A percentile compares a stretch with the other conserved stretches of the same genome.
Evolutionary conservation across 2,329 filamentous ascomycete species (phyloP).

Genomic region (Cordyceps pruinosa): DNA sequence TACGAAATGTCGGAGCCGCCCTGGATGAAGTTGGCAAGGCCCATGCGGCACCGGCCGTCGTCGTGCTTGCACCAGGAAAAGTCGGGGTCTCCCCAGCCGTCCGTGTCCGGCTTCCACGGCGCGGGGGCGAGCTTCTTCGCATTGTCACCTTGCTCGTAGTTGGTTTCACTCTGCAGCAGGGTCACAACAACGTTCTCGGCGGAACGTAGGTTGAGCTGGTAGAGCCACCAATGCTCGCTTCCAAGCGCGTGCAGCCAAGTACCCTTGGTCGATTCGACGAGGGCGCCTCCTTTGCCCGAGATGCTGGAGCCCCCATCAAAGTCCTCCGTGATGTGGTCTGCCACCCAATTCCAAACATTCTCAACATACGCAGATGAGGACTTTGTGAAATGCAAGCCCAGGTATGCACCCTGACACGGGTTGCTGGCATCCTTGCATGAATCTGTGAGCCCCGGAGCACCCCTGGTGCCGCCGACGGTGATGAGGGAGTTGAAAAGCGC

Average conservation of each 20-base stretch:
- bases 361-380: constrained; percentile 9
- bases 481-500: constrained; percentile 42
- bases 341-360: constrained; percentile 31
- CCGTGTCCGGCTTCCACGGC: constrained; percentile 32
- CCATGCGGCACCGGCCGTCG: constrained; percentile 37
- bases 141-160: constrained; percentile 30
- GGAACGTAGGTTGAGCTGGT: constrained; percentile 48
- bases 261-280: constrained; percentile 40
- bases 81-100: constrained; percentile 35
- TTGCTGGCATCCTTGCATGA: constrained; percentile 27
- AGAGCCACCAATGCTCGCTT: constrained; percentile 51
- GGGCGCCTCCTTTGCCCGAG: constrained; percentile 40
- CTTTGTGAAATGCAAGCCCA: constrained; percentile 41
- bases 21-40: constrained; percentile 33
- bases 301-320: constrained; percentile 37
- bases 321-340: constrained; percentile 42
- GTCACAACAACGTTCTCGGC: constrained; percentile 44
- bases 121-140: constrained; percentile 26
- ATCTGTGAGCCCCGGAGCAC: constrained; percentile 31
- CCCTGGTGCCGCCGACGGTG: constrained; percentile 37
- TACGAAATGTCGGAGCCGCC: constrained; percentile 35
- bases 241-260: constrained; percentile 43
- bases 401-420: constrained; percentile 40
- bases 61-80: constrained; percentile 32
- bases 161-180: constrained; percentile 48